Conservation (phyloP, 495 filamentous ascomycete species). For the Pseudomonodictys pantanalensis region DNA sequence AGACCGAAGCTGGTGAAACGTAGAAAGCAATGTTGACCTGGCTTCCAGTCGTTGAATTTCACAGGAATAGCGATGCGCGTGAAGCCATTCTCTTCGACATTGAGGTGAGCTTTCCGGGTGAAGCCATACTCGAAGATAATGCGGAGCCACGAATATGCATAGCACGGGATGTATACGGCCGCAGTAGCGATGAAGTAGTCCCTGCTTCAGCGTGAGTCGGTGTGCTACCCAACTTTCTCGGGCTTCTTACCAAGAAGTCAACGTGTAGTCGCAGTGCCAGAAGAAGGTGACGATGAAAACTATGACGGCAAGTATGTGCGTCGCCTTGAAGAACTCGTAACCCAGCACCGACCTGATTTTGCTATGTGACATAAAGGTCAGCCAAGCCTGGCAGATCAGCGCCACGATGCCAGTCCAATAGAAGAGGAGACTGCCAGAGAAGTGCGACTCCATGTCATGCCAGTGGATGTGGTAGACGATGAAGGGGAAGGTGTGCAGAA, state of each 20-base stretch:
- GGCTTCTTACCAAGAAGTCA: slow-evolving; percentile 52
- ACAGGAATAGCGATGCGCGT: slow-evolving; percentile 42
- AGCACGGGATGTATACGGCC: slow-evolving; percentile 48
- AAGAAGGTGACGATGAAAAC: slow-evolving; percentile 58
- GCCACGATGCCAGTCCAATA: slow-evolving; percentile 59
- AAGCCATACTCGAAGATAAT: slow-evolving; percentile 49
- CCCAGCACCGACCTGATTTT: slow-evolving; percentile 49
- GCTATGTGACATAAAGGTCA: slow-evolving; percentile 53
- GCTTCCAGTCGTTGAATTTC: slow-evolving; percentile 46
- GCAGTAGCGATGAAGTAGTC: slow-evolving; percentile 61
- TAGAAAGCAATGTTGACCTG: slow-evolving; percentile 53
- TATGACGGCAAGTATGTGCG: slow-evolving; percentile 52
- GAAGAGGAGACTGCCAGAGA: slow-evolving; percentile 42
- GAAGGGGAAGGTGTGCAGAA: slow-evolving; percentile 39
- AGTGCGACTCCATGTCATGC: slow-evolving; percentile 51
- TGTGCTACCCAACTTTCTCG: not conserved
- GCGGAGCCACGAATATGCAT: slow-evolving; percentile 45
- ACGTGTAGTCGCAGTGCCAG: slow-evolving; percentile 56
- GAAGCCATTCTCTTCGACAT: slow-evolving; percentile 42
- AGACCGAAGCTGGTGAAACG: slow-evolving; percentile 48
- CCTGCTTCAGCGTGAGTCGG: slow-evolving; percentile 35
- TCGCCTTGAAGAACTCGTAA: slow-evolving; percentile 61
- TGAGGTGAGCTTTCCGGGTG: slow-evolving; percentile 46
- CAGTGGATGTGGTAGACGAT: slow-evolving; percentile 48
- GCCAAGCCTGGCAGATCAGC: slow-evolving; percentile 53